These are phyloP conservation scores for Ophiosphaerella korrae DNA, from an alignment of 2,329 filamentous ascomycete species.

Conservation along the genomic window DNA sequence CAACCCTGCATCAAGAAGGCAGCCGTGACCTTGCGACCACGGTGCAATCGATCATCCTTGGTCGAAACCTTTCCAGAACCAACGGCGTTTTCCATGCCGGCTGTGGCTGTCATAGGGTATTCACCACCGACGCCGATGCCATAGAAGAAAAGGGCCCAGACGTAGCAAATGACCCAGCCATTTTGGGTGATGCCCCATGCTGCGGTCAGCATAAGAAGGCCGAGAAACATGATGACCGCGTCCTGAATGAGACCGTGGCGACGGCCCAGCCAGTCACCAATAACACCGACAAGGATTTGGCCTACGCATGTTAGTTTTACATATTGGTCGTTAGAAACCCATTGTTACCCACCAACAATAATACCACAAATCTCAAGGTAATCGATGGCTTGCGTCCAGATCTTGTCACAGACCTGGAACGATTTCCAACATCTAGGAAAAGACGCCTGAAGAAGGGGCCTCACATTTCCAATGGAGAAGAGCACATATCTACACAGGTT, in stretches of 20 bases:
- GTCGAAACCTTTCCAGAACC: conserved; percentile 87
- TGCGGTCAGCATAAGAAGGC: conserved; percentile 87
- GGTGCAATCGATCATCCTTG: conserved; percentile 89
- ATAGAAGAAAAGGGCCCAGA: conserved; percentile 93
- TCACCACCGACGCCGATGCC: conserved; percentile 77
- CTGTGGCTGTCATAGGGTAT: conserved; percentile 96
- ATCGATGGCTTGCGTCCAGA: conserved; percentile 83
- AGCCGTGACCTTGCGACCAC: conserved; percentile 92
- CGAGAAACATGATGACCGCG: conserved; percentile 90
- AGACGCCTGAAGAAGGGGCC: conserved; percentile 75
- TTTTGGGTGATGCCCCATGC: conserved; percentile 86
- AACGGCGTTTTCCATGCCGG: conserved; percentile 89
- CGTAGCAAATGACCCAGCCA: conserved; percentile 97
- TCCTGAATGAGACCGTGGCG: conserved; percentile 97
- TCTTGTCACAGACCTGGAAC: conserved; percentile 69
- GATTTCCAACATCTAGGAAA: conserved; percentile 80
- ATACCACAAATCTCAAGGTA: conserved; percentile 95
- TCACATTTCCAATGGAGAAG: conserved; percentile 94
- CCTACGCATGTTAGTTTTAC: conserved; percentile 12
- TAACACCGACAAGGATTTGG: conserved; percentile 83
- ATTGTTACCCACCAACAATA: conserved; percentile 69
- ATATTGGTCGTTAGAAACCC: too few species aligned
- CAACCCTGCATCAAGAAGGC: conserved; percentile 99
- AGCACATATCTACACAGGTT: conserved; percentile 72
- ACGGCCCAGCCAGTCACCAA: conserved; percentile 82